Percentiles rank a stretch among this genome's conserved stretches.
Conservation (phyloP, 2,329 filamentous ascomycete species). For the Diaporthe citri region DNA sequence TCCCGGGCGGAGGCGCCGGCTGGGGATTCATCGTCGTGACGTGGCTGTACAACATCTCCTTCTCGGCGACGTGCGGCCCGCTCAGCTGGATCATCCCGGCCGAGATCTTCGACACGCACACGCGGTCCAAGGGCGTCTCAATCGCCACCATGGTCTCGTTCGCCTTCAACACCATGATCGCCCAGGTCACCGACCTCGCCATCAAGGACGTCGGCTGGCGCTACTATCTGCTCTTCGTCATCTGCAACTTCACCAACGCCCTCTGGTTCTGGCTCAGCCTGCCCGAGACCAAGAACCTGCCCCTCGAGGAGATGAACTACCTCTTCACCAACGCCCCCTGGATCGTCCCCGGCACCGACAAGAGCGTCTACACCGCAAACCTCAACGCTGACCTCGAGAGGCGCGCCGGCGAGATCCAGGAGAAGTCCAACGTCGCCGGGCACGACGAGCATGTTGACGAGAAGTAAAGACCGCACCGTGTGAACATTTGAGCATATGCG, state of each 20-base stretch:
- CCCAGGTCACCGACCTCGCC: conserved; percentile 59
- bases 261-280: conserved; percentile 70
- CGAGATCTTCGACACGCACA: conserved; percentile 83
- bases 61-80: conserved; percentile 78
- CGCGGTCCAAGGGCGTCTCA: conserved; percentile 79
- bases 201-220: conserved; percentile 58
- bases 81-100: conserved; percentile 72
- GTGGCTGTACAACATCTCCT: conserved; percentile 85
- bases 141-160: conserved; percentile 80
- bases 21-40: conserved; percentile 84
- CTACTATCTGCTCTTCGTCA: conserved; percentile 63
- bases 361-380: conserved; percentile 60
- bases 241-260: conserved; percentile 68
- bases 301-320: conserved; percentile 75
- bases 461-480: not conserved
- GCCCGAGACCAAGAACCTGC: conserved; percentile 72
- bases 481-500: not conserved
- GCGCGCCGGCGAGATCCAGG: conserved; percentile 66
- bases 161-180: conserved; percentile 71
- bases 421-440: conserved; percentile 54
- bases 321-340: conserved; percentile 72
- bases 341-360: conserved; percentile 69
- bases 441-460: conserved; percentile 30
- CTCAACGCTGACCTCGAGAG: conserved; percentile 66
- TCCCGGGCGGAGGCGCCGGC: conserved; percentile 63